A percentile compares a stretch with the other conserved stretches of the same genome.
phyloP scores from a whole-genome alignment of 129 eudicot genomes.

The Sambucus nigra region DNA sequence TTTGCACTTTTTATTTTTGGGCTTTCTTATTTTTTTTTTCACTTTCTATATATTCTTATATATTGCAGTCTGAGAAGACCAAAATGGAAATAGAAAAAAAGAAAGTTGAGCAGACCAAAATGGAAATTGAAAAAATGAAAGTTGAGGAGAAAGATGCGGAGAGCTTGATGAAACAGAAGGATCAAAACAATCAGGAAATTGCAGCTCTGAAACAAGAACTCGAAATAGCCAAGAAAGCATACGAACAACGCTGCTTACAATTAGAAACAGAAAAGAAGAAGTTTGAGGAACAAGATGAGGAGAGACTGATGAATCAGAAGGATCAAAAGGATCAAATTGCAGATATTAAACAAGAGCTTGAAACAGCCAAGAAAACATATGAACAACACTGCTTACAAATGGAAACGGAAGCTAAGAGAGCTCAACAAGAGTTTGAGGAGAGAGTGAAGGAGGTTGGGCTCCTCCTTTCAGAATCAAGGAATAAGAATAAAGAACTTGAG shows the following conservation, averaged over 20 bases:
- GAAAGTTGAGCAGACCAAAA: no score
- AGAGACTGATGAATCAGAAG: slow-evolving; percentile 28
- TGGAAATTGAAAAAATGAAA: slow-evolving; percentile 31
- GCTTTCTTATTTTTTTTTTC: background rate
- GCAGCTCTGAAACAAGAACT: slow-evolving; percentile 43
- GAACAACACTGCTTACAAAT: slow-evolving; percentile 30
- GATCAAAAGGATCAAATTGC: slow-evolving; percentile 29
- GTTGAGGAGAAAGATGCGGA: slow-evolving; percentile 33
- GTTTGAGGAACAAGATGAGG: slow-evolving; percentile 35
- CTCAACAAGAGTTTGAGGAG: slow-evolving; percentile 47
- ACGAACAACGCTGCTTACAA: slow-evolving; percentile 36
- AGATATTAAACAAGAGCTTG: slow-evolving; percentile 43
- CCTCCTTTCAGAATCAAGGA: slow-evolving; percentile 42
- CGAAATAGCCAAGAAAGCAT: slow-evolving; percentile 34
- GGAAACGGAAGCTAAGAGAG: slow-evolving; percentile 34
- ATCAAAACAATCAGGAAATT: slow-evolving; percentile 28
- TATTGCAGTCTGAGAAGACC: slow-evolving; percentile 38
- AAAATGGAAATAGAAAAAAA: no score
- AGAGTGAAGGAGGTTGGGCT: slow-evolving; percentile 33
- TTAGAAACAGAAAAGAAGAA: slow-evolving; percentile 45
- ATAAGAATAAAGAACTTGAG: slow-evolving; percentile 51
- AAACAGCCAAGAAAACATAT: slow-evolving; percentile 33
- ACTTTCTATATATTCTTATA: background rate
- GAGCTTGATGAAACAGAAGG: slow-evolving; percentile 29
- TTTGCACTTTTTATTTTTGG: background rate